Base-by-base conservation (phyloP, 257 asterid species). In the Voacanga thouarsii region DNA sequence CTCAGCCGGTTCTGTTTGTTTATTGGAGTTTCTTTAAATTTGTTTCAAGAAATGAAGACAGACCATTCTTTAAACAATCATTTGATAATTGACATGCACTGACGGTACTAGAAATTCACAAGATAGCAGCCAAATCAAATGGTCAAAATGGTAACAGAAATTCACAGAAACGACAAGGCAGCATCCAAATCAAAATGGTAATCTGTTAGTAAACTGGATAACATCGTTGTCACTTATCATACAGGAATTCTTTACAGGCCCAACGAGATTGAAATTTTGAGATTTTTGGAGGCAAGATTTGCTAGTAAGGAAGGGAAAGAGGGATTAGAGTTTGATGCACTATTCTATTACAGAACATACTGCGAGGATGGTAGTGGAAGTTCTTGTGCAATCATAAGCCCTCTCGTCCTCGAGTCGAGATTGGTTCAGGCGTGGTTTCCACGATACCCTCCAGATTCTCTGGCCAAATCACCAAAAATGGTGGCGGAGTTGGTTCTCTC, bases 381-480 rank as follows among this genome's bases (percentile, higher is more conserved):
- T 28, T 49, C 69, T 9, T 50, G 78, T 44, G 78, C 86, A 76
- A 55, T 72, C 82, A 64, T 51, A 50, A 61, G 5, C 7, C 0
- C n/a, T 74, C 71, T 50, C 78, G 41, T 71, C 74, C 2, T 33
- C 19, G 24, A 63, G 78, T 15, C 51, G 50, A 60, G 30, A 63
- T 72, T 67, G 65, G 10, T 7, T 44, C 43, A 39, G 61, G 69
- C 57, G 12, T 6, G 21, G 56, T 77, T 56, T 69, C 87, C 70
- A 49, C 43, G 24, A 70, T 70, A 60, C 66, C 84, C 3, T 56
- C 24, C 47, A 57, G 56, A 26, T 57, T 74, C 18, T 69, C 75
- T 11, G 79, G 53, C 59, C 78, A 43, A 15, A 64, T 28, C 7
- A 69, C 53, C 15, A 74, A 72, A 14, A 49, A 19, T 24, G 39